Evolutionary conservation across 805 yeast species (phyloP), one percentile per base, ranked within the genome.

Genomic region (Kuraishia capsulata): DNA sequence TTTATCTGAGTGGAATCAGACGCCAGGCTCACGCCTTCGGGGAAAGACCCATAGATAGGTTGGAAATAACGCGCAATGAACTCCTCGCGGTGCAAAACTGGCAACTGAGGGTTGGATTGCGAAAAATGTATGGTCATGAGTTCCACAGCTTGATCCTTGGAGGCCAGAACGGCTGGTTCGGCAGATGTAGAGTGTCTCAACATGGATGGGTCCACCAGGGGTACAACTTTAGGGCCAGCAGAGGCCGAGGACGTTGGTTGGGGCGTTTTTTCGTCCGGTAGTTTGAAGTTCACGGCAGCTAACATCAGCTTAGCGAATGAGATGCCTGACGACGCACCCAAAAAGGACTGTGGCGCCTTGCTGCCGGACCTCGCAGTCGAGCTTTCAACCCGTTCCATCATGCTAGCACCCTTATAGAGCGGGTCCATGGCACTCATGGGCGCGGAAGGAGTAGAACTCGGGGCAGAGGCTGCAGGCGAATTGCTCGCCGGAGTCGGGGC

Each of bases 51-150:
- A 54, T 88, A 88, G 1, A 88, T 67, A 0, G 96, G 96, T 47
- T 76, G 73, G 53, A 83, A 88, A 50, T 76, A 78, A 20, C 65
- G 62, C 35, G 63, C 62, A 32, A 89, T 56, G 50, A 87, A 88
- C 46, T 71, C 74, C 49, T 86, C 95, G 23, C 96, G 69, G 54
- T 89, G 96, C 35, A 88, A 59, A 3, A 89, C 68, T 0, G 97
- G 96, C 20, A 85, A 56, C 54, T 87, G 96, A 2, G 94, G 67
- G 53, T 89, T 88, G 13, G 89, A 74, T 49, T 82, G 88, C 17
- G 82, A 75, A 52, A 89, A 89, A 54, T 71, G 87, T 2, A 74
- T 64, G 28, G 76, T 68, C 6, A 87, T 51, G 33, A 83, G 68
- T 37, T 67, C 64, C 49, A 81, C 76, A 0, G 96, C 96, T 24